These are phyloP conservation scores for Wickerhamiella allomyrinae DNA, from an alignment of 805 yeast genomes.

Conservation along the genomic window DNA sequence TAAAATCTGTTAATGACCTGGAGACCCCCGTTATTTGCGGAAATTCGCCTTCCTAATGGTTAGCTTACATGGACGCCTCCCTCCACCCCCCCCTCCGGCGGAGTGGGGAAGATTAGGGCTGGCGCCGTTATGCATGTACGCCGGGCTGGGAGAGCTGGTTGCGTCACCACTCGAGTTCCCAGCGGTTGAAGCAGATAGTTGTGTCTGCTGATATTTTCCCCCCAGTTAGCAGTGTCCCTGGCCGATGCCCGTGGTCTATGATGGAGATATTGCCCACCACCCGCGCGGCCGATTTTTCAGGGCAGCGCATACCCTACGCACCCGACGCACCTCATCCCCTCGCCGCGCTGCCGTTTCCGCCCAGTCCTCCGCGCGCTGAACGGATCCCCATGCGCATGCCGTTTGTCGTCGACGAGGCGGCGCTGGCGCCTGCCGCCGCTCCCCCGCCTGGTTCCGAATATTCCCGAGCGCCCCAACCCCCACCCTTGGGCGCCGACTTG, in stretches of 20 bases:
- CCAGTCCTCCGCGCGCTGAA: neutral
- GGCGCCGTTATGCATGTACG: neutral
- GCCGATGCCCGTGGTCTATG: neutral
- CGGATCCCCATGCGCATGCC: too few relatives aligned
- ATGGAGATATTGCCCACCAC: neutral
- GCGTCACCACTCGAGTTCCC: neutral
- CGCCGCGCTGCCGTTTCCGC: neutral
- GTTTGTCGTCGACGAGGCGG: too few relatives aligned
- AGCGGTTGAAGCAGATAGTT: neutral
- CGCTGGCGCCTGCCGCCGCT: too few relatives aligned
- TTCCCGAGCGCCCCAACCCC: neutral
- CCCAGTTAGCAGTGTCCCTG: neutral
- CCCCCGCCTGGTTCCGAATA: neutral
- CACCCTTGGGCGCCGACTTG: neutral
- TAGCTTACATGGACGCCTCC: too few relatives aligned
- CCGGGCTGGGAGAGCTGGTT: neutral
- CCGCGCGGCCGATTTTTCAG: neutral
- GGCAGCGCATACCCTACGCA: neutral
- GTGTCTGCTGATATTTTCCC: neutral
- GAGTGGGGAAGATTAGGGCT: constrained; percentile 1
- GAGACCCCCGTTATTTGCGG: too few relatives aligned
- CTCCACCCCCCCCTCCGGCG: too few relatives aligned
- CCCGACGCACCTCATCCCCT: neutral
- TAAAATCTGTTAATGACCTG: too few relatives aligned
- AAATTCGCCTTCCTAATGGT: too few relatives aligned